Conservation (phyloP, 2,329 filamentous ascomycete species). For the Hypoxylon sp. region DNA sequence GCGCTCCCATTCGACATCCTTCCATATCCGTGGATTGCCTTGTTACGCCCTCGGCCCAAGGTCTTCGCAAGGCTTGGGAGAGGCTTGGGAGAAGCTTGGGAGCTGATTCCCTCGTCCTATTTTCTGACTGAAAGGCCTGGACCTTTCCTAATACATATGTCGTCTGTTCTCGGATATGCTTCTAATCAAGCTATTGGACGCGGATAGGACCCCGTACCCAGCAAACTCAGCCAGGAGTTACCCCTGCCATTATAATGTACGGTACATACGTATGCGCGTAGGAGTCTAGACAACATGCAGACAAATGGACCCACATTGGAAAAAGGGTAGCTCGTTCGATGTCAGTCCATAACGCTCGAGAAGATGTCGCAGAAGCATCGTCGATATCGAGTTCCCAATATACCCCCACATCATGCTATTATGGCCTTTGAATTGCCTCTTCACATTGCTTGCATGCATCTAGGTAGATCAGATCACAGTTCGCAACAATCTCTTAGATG, state of each 20-base stretch:
- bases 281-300: constrained; percentile 16
- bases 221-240: constrained; percentile 29
- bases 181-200: constrained; percentile 28
- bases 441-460: constrained; percentile 26
- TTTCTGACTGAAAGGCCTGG: constrained; percentile 27
- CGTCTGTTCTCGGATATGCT: constrained; percentile 21
- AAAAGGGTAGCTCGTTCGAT: constrained; percentile 39
- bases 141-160: constrained; percentile 27
- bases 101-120: constrained; percentile 11
- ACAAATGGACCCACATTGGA: constrained; percentile 19
- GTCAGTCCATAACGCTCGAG: constrained; percentile 40
- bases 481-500: constrained; percentile 20
- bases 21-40: constrained; percentile 32
- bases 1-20: constrained; percentile 18
- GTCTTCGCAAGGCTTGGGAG: constrained; percentile 21
- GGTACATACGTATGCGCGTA: constrained; percentile 2
- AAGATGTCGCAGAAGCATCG: constrained; percentile 17
- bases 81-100: constrained; percentile 11
- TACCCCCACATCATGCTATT: constrained; percentile 33
- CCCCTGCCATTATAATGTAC: constrained; percentile 28
- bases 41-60: constrained; percentile 38
- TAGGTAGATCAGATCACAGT: constrained; percentile 24
- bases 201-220: constrained; percentile 39
- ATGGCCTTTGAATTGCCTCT: constrained; percentile 26
- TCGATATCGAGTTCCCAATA: constrained; percentile 19